Conservation (phyloP, 257 asterid genomes). For the Solanum bulbocastanum region DNA sequence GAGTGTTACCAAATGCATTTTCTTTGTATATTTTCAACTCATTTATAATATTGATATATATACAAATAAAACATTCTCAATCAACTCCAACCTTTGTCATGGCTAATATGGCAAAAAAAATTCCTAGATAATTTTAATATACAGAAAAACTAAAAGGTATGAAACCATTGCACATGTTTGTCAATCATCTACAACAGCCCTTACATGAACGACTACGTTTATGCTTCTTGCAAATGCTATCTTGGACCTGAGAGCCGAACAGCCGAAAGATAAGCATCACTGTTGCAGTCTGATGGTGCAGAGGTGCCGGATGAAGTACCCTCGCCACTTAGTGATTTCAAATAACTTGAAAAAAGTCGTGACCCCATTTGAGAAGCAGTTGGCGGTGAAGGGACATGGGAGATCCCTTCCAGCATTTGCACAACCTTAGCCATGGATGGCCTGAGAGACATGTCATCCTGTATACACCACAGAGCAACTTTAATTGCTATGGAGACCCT, state of each 20-base stretch:
- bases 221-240: constrained; percentile 22
- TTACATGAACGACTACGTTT: constrained; percentile 10
- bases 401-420: constrained; percentile 90
- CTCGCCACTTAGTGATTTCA: constrained; percentile 52
- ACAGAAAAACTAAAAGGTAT: not conserved
- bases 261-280: constrained; percentile 72
- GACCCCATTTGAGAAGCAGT: constrained; percentile 53
- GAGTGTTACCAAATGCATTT: not conserved
- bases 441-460: constrained; percentile 72
- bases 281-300: constrained; percentile 65
- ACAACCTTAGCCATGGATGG: constrained; percentile 91
- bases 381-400: constrained; percentile 71
- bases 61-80: constrained; percentile 17
- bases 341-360: constrained; percentile 44
- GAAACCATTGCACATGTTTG: not conserved
- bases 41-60: constrained; percentile 19
- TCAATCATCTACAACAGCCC: constrained; percentile 3
- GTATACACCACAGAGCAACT: constrained; percentile 96
- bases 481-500: constrained; percentile 51
- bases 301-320: constrained; percentile 63
- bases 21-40: not conserved
- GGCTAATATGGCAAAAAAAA: constrained; percentile 26
- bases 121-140: constrained; percentile 24
- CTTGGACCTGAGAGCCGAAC: constrained; percentile 94
- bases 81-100: constrained; percentile 4